Percentiles rank a stretch among this genome's conserved stretches.
phyloP scores from a whole-genome alignment of 345 rosid species.

The Combretum micranthum region DNA sequence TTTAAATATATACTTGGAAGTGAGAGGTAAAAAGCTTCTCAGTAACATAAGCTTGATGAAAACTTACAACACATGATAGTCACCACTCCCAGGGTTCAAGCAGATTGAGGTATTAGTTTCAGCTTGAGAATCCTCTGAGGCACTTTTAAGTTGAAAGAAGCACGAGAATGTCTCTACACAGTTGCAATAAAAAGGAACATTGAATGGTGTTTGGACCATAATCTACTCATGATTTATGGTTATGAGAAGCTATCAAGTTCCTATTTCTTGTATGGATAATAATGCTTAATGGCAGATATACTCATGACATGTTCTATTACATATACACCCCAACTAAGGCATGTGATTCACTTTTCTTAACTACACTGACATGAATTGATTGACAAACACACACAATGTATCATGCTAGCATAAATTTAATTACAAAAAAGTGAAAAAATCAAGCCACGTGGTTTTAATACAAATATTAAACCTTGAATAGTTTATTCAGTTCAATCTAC shows the following conservation, averaged over 20 bases:
- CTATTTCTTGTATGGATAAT: too few relatives aligned
- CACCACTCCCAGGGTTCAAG: constrained; percentile 83
- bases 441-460: too few relatives aligned
- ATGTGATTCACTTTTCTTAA: too few relatives aligned
- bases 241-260: not conserved
- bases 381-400: too few relatives aligned
- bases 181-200: not conserved
- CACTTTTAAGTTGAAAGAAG: constrained; percentile 72
- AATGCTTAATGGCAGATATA: too few relatives aligned
- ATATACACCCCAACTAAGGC: too few relatives aligned
- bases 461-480: too few relatives aligned
- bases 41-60: constrained; percentile 6
- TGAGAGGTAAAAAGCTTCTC: not conserved
- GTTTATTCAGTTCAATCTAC: too few relatives aligned
- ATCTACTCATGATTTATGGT: not conserved
- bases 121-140: constrained; percentile 48
- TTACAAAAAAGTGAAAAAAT: too few relatives aligned
- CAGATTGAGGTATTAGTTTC: constrained; percentile 54
- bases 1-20: not conserved
- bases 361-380: too few relatives aligned
- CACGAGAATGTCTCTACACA: constrained; percentile 65
- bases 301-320: too few relatives aligned
- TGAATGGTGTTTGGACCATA: not conserved
- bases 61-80: constrained; percentile 84
- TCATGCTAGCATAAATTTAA: too few relatives aligned